A percentile compares a stretch with the other conserved stretches of the same genome.
Conservation (phyloP, 306 rosid species). For the Acacia crassicarpa region DNA sequence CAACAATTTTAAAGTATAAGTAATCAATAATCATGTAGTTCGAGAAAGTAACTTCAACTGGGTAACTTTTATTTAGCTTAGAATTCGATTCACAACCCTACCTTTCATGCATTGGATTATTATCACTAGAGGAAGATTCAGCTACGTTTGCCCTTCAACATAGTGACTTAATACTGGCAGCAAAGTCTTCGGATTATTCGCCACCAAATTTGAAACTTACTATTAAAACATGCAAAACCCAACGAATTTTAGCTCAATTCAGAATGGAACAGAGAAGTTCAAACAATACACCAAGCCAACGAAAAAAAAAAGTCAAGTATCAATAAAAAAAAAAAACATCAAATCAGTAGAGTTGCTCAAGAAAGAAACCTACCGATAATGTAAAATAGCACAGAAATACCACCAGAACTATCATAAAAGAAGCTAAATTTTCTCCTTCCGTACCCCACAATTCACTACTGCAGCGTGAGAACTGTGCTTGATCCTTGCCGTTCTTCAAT, state of each 20-base stretch:
- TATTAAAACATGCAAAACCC: not conserved
- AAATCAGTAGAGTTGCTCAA: not conserved
- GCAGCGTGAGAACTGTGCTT: not conserved
- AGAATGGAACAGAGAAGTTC: not conserved
- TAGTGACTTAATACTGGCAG: not conserved
- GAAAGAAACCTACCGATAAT: not conserved
- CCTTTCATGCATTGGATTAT: not conserved
- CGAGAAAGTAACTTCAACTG: not conserved
- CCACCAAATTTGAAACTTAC: not conserved
- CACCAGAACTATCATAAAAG: not conserved
- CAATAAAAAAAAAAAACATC: not conserved
- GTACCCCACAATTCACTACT: constrained; percentile 20
- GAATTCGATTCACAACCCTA: not conserved
- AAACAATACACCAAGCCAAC: not conserved
- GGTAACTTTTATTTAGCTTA: not conserved
- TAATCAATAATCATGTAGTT: not conserved
- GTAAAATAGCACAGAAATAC: not conserved
- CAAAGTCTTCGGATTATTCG: not conserved
- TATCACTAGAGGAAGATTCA: not conserved
- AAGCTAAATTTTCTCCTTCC: not conserved
- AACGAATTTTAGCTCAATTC: not conserved
- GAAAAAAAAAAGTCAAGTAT: not conserved
- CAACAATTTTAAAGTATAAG: not conserved
- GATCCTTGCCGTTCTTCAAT: not conserved
- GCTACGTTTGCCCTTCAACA: not conserved